phyloP scores from a whole-genome alignment of 2,329 filamentous ascomycete species.

The Phialophora expanda region DNA sequence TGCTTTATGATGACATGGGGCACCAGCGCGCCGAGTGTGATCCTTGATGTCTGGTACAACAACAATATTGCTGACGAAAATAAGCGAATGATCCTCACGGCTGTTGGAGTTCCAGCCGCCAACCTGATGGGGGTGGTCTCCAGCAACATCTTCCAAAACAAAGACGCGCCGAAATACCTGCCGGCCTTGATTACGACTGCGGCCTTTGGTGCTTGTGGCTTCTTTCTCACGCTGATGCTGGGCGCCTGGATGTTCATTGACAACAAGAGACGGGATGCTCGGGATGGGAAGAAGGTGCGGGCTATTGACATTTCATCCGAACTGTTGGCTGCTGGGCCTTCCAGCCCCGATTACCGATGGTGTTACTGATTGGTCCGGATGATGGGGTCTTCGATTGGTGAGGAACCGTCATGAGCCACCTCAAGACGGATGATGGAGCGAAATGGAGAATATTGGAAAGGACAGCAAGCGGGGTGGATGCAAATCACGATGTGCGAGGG shows the following conservation, averaged over 20 bases:
- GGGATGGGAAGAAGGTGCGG: constrained; percentile 57
- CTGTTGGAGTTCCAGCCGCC: constrained; percentile 55
- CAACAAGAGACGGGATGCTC: constrained; percentile 64
- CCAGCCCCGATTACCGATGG: constrained; percentile 21
- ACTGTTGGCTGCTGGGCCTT: constrained; percentile 48
- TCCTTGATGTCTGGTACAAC: constrained; percentile 71
- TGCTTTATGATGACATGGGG: constrained; percentile 84
- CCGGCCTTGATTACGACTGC: constrained; percentile 69
- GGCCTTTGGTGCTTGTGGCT: constrained; percentile 66
- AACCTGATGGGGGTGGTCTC: constrained; percentile 57
- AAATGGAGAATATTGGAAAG: too few relatives aligned
- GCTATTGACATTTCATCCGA: constrained; percentile 65
- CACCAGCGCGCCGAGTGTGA: constrained; percentile 73
- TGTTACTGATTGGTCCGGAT: constrained; percentile 13
- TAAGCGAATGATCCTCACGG: constrained; percentile 55
- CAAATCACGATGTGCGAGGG: too few relatives aligned
- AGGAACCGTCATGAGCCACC: too few relatives aligned
- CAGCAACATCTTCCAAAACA: constrained; percentile 67
- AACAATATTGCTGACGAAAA: constrained; percentile 61
- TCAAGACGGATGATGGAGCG: too few relatives aligned
- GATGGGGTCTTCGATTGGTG: too few relatives aligned
- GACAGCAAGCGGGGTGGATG: too few relatives aligned
- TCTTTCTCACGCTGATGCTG: constrained; percentile 60
- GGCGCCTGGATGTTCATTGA: constrained; percentile 69
- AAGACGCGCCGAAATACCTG: constrained; percentile 70